Conservation (phyloP, 2,329 filamentous ascomycete genomes). For the Zymoseptoria ardabiliae region DNA sequence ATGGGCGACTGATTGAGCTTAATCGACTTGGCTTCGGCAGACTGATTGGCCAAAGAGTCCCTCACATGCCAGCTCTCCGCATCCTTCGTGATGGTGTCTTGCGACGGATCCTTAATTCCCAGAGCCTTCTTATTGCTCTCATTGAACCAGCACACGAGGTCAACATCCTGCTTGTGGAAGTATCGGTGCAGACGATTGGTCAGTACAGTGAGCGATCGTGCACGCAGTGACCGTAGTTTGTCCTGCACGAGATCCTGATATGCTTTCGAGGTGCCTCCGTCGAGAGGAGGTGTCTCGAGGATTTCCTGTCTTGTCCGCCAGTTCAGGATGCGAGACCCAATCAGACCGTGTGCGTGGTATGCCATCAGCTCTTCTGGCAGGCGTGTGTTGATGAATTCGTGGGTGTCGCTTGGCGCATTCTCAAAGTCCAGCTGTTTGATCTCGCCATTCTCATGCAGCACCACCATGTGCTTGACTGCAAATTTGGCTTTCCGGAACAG, state of each 20-base stretch:
- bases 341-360: constrained; percentile 76
- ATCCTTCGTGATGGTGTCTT: constrained; percentile 14
- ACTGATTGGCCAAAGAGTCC: constrained; percentile 15
- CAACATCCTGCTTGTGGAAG: constrained; percentile 71
- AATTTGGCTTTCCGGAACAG: constrained; percentile 81
- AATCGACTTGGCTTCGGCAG: constrained; percentile 9
- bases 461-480: constrained; percentile 79
- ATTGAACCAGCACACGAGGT: constrained; percentile 78
- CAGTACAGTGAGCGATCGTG: constrained; percentile 69
- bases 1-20: constrained; percentile 35
- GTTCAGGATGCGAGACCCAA: constrained; percentile 70
- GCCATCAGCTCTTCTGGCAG: constrained; percentile 84
- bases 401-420: constrained; percentile 70
- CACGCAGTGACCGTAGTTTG: constrained; percentile 66
- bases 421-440: constrained; percentile 67
- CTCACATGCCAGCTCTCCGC: constrained; percentile 67
- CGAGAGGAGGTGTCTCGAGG: constrained; percentile 72
- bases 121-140: constrained; percentile 51
- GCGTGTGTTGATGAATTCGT: constrained; percentile 83
- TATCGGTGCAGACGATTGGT: constrained; percentile 75
- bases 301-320: constrained; percentile 77
- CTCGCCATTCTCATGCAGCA: constrained; percentile 69
- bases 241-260: constrained; percentile 73
- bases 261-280: constrained; percentile 69
- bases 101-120: constrained; percentile 18